Percentiles rank a stretch among this genome's conserved stretches.
phyloP scores from a whole-genome alignment of 1,284 basidiomycete genomes.

The Trichosporon coremiiforme region DNA sequence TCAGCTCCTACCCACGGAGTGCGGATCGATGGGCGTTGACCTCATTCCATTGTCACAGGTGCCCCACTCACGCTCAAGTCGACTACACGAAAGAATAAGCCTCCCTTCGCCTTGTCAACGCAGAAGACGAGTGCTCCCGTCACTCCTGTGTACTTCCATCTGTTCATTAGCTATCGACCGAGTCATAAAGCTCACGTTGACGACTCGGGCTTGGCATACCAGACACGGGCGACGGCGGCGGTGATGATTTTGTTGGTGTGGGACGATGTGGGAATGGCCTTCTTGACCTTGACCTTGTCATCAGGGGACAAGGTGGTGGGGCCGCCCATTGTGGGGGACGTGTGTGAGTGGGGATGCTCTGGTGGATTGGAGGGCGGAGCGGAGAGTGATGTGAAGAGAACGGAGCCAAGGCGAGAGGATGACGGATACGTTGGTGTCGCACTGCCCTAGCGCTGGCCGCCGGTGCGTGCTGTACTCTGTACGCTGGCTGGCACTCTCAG shows the following conservation, averaged over 20 bases:
- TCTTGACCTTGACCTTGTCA: constrained; percentile 76
- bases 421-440: constrained; percentile 18
- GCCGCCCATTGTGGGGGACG: constrained; percentile 33
- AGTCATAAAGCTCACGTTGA: constrained; percentile 34
- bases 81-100: constrained; percentile 72
- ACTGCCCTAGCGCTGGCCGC: constrained; percentile 9
- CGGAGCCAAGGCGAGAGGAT: constrained; percentile 2
- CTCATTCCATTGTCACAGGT: not conserved
- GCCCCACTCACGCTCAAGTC: constrained; percentile 63
- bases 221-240: constrained; percentile 79
- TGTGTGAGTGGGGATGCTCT: not conserved
- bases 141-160: constrained; percentile 82
- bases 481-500: not conserved
- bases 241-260: constrained; percentile 68
- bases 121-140: constrained; percentile 80
- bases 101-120: constrained; percentile 64
- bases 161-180: constrained; percentile 35
- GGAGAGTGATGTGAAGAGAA: constrained; percentile 11
- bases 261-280: constrained; percentile 60
- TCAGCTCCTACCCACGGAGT: not conserved
- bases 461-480: not conserved
- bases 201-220: constrained; percentile 61
- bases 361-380: not conserved
- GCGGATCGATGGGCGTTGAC: not conserved
- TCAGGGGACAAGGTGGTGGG: constrained; percentile 63